Evolutionary conservation across 768 basidiomycete genomes (phyloP).

Genomic region (Lactifluus rugatus): DNA sequence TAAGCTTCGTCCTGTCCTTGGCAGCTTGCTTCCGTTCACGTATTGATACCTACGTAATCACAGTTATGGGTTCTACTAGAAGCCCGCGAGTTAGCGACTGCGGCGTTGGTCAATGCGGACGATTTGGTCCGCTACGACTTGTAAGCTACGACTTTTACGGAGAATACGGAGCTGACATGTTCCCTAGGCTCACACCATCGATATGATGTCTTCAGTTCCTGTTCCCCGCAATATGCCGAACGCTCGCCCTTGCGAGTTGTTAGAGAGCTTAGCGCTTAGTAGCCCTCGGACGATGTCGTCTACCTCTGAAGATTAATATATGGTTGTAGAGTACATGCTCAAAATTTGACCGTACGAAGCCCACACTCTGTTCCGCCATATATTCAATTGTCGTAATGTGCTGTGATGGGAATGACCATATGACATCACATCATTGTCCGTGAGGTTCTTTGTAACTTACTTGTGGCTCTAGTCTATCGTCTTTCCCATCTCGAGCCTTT

Average conservation of each 20-base stretch:
- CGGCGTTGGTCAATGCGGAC: conserved; percentile 73
- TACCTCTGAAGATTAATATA: not conserved
- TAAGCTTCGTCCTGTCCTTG: conserved; percentile 27
- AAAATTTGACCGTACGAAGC: not conserved
- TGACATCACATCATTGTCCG: not conserved
- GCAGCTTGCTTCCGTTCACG: not conserved
- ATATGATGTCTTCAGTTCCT: conserved; percentile 26
- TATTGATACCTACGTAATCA: conserved; percentile 2
- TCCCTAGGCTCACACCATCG: conserved; percentile 41
- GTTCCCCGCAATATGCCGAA: not conserved
- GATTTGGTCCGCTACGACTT: conserved; percentile 80
- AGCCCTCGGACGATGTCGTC: not conserved
- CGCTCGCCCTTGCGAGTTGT: not conserved
- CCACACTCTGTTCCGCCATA: not conserved
- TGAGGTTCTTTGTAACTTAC: not conserved
- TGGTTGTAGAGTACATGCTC: not conserved
- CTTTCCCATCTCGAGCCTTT: not conserved
- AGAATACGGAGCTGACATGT: conserved; percentile 8
- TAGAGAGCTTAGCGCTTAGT: not conserved
- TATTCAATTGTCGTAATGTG: no score
- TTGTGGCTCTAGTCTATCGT: no score
- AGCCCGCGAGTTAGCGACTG: conserved; percentile 75
- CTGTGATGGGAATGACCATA: not conserved
- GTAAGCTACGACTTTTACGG: conserved; percentile 24
- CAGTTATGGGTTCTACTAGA: conserved; percentile 93